Evolutionary conservation across 768 basidiomycete genomes (phyloP), one percentile per base, ranked within the genome.

Genomic region (Boletus subcaerulescens): DNA sequence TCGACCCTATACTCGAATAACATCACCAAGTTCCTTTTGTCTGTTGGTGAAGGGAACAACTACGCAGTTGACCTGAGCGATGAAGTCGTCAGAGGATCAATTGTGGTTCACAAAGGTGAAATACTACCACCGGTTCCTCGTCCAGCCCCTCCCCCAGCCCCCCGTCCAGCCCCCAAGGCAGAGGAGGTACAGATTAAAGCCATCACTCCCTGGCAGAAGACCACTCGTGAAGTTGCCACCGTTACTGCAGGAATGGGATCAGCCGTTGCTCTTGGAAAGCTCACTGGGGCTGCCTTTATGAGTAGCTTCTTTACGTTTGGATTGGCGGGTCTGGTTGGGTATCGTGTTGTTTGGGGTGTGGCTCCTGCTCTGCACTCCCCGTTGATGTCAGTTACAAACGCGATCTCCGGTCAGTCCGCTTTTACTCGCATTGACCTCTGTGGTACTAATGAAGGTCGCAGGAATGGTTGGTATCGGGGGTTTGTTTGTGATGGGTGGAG

Each of bases 1-100:
- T 91, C 89, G 5, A 91, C 90, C 4, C 74, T 94, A 7, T 94
- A 94, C 68, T 94, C 92, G 7, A 94, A 94, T 72, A 94, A 94
- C 64, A 85, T 94, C 58, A 86, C 88, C 36, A 94, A 94, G 67
- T 93, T 94, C 72, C 77, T 94, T 42, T 76, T 93, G 15, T 92
- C 91, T 5, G 81, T 94, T 9, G 84, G 86, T 29, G 79, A 79
- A 38, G 80, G 86, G 42, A 78, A 76, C 43, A 81, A 75, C 44
- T 93, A 84, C 65, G 71, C 70, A 7, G 73, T 94, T 50, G 82
- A 93, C 65, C 76, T 93, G 15, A 80, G 81, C 15, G 92, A 94
- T 62, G 92, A 94, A 71, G 92, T 93, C 40, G 82, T 89, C 54
- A 83, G 91, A 45, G 90, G 91, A 9, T 84, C 91, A 3, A 77